Conservation (phyloP, 331 rosid genomes). For the Quercus lobata region DNA sequence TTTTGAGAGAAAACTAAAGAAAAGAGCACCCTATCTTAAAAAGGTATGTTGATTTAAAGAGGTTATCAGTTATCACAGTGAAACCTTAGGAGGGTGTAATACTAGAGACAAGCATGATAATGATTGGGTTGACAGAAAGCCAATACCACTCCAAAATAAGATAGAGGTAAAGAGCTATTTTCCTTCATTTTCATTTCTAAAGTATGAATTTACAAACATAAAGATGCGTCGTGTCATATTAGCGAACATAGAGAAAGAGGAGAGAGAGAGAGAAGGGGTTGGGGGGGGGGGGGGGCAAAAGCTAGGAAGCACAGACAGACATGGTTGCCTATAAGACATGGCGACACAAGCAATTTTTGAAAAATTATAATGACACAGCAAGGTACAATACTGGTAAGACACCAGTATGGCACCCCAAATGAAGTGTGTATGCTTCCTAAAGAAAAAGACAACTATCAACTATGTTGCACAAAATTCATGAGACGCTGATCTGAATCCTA, state of each 20-base stretch:
- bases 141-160: not conserved
- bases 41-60: no score
- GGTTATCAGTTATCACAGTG: no score
- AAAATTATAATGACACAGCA: no score
- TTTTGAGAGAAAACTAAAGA: no score
- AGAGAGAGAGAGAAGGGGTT: not conserved
- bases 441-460: not conserved
- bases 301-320: no score
- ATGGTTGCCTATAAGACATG: no score
- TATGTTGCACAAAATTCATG: slow-evolving; percentile 25
- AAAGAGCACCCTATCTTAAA: no score
- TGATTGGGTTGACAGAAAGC: not conserved
- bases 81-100: no score
- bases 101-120: not conserved
- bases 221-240: slow-evolving; percentile 7
- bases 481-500: slow-evolving; percentile 27
- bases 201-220: slow-evolving; percentile 24
- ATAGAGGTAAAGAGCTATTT: not conserved
- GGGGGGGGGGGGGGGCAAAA: not conserved
- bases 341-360: no score
- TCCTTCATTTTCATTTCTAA: slow-evolving; percentile 29
- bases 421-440: no score
- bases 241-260: slow-evolving; percentile 3
- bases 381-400: no score
- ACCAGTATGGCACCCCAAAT: no score